Evolutionary conservation across 495 filamentous ascomycete genomes (phyloP), one percentile per base, ranked within the genome.

Genomic region (Xylaria venustula): DNA sequence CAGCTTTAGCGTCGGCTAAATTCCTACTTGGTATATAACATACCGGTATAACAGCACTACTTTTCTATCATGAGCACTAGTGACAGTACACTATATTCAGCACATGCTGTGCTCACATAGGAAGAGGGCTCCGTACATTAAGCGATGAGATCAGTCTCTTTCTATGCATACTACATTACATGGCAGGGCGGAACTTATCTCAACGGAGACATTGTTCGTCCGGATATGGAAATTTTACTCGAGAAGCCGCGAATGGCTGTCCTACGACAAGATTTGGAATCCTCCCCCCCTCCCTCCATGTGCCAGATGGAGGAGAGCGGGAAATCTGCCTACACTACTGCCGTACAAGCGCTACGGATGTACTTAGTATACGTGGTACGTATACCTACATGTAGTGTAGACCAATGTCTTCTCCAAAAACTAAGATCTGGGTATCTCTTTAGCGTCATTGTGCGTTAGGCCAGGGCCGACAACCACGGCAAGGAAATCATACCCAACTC

Each of bases 201-300:
- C 36, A 51, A 36, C 42, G 36, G 34, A 51, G 46, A 25, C 22
- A 59, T 32, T 23, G 12, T 37, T 12, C 20, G 34, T 45, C 57
- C 57, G 47, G 17, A 60, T 34, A 8, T 9, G 57, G 57, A 26
- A 60, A 52, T 60, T 52, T 60, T 60, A 52, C 45, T 52, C 57
- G 57, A 60, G 47, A 19, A 60, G 36, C 5, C 36, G 37, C 6
- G 12, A 30, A 22, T 20, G 40, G 37, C 7, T 45, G 14, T 52
- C 20, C 23, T 28, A 30, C 19, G 47, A 37, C 4, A 60, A 11
- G 57, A 60, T 60, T 60, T 60, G 57, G 57, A 60, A 60, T 60
- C 22, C 23, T 2, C 15, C 17, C n/a, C n/a, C n/a, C n/a, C 46
- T 7, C 5, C 5, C 11, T 5, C 11, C 22, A 32, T 1, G 36